Base-by-base conservation (phyloP, 441 rosid genomes). In the Viola pubescens region DNA sequence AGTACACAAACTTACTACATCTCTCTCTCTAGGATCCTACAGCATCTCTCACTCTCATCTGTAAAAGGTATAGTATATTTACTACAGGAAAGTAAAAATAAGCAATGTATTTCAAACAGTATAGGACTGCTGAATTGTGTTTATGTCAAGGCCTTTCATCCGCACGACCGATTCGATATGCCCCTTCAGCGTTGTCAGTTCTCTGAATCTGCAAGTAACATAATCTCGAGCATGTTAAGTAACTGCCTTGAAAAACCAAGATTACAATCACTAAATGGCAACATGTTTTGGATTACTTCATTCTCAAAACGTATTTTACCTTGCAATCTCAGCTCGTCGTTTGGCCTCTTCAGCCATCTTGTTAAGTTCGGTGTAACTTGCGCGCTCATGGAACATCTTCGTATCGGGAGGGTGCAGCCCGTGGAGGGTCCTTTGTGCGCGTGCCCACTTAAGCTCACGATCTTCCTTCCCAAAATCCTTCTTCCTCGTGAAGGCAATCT, bases 61-160 rank as follows among this genome's bases (percentile, higher is more conserved):
- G 0, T 4, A 4, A 10, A 7, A 19, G 46, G 38, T 11, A 10
- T 46, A 43, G 7, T 1, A 9, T 43, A 11, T 39, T 40, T 41
- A 40, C 41, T 46, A 19, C 68, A n/a, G 56, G 9, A 34, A 61
- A 44, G 52, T 52, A 63, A 60, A 70, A 58, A 68, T 4, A 47
- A 38, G 48, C 51, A 37, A 34, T 7, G 5, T 44, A 64, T 13
- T 59, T 84, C 71, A 89, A 67, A 94, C 96, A 0, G 98, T 90
- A 85, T 94, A 90, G 8, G 91, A 79, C 77, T 94, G 98, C 69
- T 82, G 98, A 60, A 94, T 94, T n/a, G 96, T 88, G 74, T 88
- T 94, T 50, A 84, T 87, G 82, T 92, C 98, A 0, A 94, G 86
- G 26, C 94, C 90, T 79, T 94, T 94, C 65, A 88, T 49, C 65